Evolutionary conservation across 108 stramenopile genomes (phyloP), one percentile per base, ranked within the genome.

Genomic region (Cyclotella atomus): DNA sequence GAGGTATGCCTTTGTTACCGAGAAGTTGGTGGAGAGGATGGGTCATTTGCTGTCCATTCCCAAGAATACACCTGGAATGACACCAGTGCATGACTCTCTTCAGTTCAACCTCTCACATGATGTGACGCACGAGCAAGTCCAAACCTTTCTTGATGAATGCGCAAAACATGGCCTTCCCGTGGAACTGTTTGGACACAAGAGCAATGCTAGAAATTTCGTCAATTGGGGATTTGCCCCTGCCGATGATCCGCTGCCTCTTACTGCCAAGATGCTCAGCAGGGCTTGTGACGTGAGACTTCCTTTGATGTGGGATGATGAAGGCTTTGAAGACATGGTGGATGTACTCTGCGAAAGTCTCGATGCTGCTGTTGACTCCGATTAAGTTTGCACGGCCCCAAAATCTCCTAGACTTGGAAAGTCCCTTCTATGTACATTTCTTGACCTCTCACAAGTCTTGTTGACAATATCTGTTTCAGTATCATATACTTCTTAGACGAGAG

Each of bases 211-310:
- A 83, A 92, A 92, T 77, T 93, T 94, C 65, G 81, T 89, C 67
- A 96, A 96, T 85, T 96, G 95, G 95, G 85, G 85, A 69, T 96
- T 92, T 82, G 95, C 91, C 0, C 87, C 88, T n/a, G 89, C 91
- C 12, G 89, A 85, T 0, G 82, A 85, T 3, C 92, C 90, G 1
- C 85, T 96, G 25, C 95, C 95, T 0, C 76, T 85, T 79, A 96
- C 95, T 57, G 91, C 86, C 29, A 81, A 86, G 34, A 92, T 92
- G 88, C 81, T 96, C 52, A 79, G 75, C 23, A 80, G 88, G 46
- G 90, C 95, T n/a, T 92, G 88, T 59, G 95, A 96, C 67, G 87
- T 90, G 56, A 76, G 92, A 60, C 88, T 96, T 85, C 95, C 95
- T 25, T 79, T 93, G 10, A 91, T 91, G 85, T 96, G 91, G 89